Conservation (phyloP, 2,329 filamentous ascomycete genomes). For the Teratosphaeria viscida region DNA sequence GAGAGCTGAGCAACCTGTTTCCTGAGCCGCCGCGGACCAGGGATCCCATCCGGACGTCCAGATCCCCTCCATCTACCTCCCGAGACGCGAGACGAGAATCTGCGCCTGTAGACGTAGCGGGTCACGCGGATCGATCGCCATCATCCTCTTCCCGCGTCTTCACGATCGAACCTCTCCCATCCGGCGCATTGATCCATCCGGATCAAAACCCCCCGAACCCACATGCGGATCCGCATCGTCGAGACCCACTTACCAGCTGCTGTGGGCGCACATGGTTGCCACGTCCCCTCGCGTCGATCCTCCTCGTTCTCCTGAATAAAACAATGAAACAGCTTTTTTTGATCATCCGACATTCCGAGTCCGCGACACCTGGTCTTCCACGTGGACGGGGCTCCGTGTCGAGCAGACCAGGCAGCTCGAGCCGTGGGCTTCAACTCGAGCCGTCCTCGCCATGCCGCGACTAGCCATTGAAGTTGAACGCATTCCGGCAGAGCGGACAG, state of each 20-base stretch:
- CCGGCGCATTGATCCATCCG: background rate
- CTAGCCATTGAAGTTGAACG: slow-evolving; percentile 5
- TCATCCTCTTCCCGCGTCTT: background rate
- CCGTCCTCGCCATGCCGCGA: background rate
- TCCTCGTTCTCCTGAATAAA: background rate
- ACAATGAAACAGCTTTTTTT: background rate
- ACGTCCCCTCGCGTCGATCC: background rate
- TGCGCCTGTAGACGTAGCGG: too few species aligned
- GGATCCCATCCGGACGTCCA: background rate
- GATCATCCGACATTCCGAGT: background rate
- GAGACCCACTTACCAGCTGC: background rate
- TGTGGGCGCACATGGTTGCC: background rate
- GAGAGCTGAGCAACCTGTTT: too few species aligned
- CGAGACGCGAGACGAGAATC: background rate
- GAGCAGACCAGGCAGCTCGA: background rate
- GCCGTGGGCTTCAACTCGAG: background rate
- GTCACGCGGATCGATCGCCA: background rate
- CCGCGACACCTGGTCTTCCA: background rate
- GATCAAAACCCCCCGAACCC: background rate
- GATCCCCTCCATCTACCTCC: background rate
- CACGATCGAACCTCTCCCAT: background rate
- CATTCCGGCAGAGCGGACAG: slow-evolving; percentile 37
- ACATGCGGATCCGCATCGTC: background rate
- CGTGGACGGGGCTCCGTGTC: background rate
- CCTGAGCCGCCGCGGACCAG: too few species aligned